Percentiles rank a stretch among this genome's conserved stretches.
phyloP scores from a whole-genome alignment of 495 filamentous ascomycete species.

The Penicillium longicatenatum region DNA sequence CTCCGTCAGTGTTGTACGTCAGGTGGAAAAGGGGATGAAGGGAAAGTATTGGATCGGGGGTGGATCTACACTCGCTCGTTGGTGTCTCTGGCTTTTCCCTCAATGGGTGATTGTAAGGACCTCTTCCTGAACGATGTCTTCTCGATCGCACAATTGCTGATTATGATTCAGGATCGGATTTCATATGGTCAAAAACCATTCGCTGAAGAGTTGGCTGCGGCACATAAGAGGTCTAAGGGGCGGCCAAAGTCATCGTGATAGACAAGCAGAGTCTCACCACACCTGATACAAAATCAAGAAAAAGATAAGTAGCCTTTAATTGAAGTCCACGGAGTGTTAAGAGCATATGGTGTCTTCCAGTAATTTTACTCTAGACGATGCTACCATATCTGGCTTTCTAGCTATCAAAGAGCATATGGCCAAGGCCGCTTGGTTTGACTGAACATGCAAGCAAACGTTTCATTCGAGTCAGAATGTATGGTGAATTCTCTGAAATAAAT shows the following conservation, averaged over 20 bases:
- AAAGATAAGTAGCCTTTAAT: not conserved
- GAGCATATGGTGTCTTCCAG: too few relatives aligned
- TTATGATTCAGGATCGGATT: not conserved
- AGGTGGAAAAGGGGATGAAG: not conserved
- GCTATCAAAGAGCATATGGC: too few relatives aligned
- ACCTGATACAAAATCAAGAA: not conserved
- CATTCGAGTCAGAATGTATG: too few relatives aligned
- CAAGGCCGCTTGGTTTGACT: too few relatives aligned
- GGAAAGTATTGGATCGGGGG: not conserved
- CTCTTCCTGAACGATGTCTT: not conserved
- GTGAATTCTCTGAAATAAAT: not conserved
- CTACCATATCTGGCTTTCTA: too few relatives aligned
- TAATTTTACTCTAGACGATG: too few relatives aligned
- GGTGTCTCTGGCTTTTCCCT: not conserved
- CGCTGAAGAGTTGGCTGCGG: not conserved
- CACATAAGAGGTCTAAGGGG: not conserved
- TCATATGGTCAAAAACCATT: not conserved
- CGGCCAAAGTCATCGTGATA: not conserved
- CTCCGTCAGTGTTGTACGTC: not conserved
- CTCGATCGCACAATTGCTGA: not conserved
- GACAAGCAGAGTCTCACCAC: too few relatives aligned
- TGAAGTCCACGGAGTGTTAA: too few relatives aligned
- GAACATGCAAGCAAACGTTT: too few relatives aligned
- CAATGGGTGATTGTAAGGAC: not conserved
- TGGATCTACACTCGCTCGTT: not conserved